A percentile compares a stretch with the other conserved stretches of the same genome.
These are phyloP conservation scores for Neurospora sp. DNA, from an alignment of 495 filamentous ascomycete species.

Conservation along the genomic window DNA sequence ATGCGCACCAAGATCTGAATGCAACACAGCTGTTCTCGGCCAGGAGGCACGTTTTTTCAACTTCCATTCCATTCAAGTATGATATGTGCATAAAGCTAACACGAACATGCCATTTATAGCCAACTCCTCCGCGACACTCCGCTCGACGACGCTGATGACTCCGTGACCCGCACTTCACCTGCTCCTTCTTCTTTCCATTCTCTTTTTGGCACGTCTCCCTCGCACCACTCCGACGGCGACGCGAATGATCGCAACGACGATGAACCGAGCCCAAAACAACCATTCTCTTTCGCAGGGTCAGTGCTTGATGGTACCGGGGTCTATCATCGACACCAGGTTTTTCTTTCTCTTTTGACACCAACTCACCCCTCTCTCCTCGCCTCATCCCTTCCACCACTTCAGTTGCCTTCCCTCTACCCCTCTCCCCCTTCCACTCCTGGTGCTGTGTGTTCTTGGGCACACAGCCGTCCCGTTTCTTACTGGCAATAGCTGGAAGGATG, in stretches of 20 bases:
- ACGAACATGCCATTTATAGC: not conserved
- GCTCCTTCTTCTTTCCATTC: not conserved
- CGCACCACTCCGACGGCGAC: not conserved
- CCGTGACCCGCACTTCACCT: not conserved
- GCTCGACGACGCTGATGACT: not conserved
- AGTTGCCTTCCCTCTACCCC: not conserved
- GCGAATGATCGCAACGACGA: not conserved
- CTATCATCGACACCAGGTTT: conserved; percentile 2
- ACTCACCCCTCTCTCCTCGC: not conserved
- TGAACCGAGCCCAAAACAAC: not conserved
- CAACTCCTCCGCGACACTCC: not conserved
- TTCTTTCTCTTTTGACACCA: not conserved
- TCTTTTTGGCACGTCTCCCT: not conserved
- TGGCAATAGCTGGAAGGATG: conserved; percentile 1
- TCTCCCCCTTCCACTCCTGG: not conserved
- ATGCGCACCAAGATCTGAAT: too few species aligned
- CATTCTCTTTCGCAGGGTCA: conserved; percentile 1
- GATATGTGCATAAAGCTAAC: not conserved
- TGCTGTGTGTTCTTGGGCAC: not conserved
- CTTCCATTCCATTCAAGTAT: not conserved
- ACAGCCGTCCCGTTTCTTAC: not conserved
- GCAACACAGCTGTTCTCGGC: not conserved
- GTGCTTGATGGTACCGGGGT: conserved; percentile 4
- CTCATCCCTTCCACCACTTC: not conserved
- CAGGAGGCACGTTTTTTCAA: not conserved